Percentiles rank a stretch among this genome's conserved stretches.
These are phyloP conservation scores for Coniophora puteana DNA, from an alignment of 1,284 basidiomycete species.

Conservation along the genomic window DNA sequence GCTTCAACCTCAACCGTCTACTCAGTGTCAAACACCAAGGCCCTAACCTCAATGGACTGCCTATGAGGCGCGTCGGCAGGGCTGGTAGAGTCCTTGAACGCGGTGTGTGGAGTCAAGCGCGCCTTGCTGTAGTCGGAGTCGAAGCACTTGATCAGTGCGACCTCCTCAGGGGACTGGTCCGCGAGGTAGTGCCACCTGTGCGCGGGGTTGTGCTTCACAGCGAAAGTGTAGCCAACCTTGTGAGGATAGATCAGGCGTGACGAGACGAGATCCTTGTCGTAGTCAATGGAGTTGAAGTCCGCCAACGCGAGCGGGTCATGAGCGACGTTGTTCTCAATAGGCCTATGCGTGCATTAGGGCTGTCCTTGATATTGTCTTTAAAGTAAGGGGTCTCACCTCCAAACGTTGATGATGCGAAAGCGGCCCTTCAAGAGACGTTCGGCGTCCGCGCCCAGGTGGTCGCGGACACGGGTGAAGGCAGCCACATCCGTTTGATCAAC, in stretches of 20 bases:
- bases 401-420: constrained; percentile 64
- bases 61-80: constrained; percentile 22
- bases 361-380: too few relatives aligned
- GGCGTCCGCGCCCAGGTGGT: constrained; percentile 46
- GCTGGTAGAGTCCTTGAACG: constrained; percentile 25
- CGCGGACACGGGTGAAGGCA: constrained; percentile 43
- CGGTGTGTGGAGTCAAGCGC: constrained; percentile 27
- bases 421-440: constrained; percentile 40
- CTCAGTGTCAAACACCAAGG: constrained; percentile 24
- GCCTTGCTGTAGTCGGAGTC: constrained; percentile 19
- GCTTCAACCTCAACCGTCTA: too few relatives aligned
- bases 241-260: constrained; percentile 41
- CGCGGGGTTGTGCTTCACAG: constrained; percentile 16
- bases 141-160: constrained; percentile 30
- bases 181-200: constrained; percentile 34
- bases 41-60: constrained; percentile 29
- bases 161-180: constrained; percentile 27
- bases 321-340: constrained; percentile 43
- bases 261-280: constrained; percentile 39
- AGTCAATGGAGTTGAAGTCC: constrained; percentile 48
- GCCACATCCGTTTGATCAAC: constrained; percentile 52
- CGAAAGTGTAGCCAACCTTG: constrained; percentile 30
- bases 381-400: too few relatives aligned
- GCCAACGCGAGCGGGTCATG: constrained; percentile 58
- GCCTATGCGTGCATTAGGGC: too few relatives aligned